Evolutionary conservation across 2,329 filamentous ascomycete genomes (phyloP).

Genomic region (Arthroderma sp.): DNA sequence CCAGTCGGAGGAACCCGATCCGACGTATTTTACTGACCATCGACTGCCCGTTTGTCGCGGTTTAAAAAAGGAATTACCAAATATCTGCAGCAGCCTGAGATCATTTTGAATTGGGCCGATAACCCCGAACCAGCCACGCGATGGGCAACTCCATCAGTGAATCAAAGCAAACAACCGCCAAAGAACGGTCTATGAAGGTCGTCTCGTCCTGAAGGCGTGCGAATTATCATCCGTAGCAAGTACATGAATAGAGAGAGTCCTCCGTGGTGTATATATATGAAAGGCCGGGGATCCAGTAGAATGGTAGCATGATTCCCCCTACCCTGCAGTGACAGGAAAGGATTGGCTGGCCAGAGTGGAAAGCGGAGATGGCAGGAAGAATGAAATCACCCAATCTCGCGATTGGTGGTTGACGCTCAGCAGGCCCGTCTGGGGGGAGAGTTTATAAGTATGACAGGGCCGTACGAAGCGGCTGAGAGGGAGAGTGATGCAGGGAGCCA

Average conservation of each 20-base stretch:
- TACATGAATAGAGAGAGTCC: no score
- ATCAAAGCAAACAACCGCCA: not conserved
- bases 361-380: not conserved
- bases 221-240: no score
- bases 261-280: no score
- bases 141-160: not conserved
- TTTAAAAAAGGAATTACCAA: not conserved
- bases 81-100: not conserved
- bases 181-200: no score
- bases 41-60: not conserved
- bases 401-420: not conserved
- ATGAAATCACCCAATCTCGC: not conserved
- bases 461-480: conserved; percentile 1
- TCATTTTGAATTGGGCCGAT: not conserved
- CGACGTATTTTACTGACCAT: not conserved
- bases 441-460: conserved; percentile 1
- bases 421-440: not conserved
- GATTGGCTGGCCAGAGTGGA: not conserved
- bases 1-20: not conserved
- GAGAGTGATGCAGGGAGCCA: not conserved
- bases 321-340: not conserved
- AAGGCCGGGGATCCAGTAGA: not conserved
- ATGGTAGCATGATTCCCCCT: not conserved
- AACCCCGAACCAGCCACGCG: conserved; percentile 1
- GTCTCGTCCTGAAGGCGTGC: no score